Evolutionary conservation across 306 rosid species (phyloP), one percentile per base, ranked within the genome.

Genomic region (Malus sieversii): DNA sequence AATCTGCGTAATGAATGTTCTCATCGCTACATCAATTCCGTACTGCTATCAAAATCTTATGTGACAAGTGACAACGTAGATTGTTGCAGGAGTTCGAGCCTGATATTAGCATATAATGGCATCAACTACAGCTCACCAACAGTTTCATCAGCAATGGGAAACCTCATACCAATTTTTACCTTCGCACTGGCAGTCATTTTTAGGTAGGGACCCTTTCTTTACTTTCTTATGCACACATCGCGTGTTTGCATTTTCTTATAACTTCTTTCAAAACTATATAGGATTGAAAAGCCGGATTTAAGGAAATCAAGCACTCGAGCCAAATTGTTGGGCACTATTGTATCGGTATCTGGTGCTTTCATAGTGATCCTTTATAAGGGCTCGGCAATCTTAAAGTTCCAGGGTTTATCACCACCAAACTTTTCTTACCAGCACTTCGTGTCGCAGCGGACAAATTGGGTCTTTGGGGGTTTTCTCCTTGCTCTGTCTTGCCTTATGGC

Each of bases 41-140:
- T 38, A 0, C 44, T 8, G 10, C 10, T 8, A 38, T 38, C 44
- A 1, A 38, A 38, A 38, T 38, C 44, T 38, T 38, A 38, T 38
- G 44, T 38, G 44, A 38, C 44, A 38, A 38, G 44, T 38, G 44
- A 8, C 44, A 38, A 38, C 10, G 44, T 8, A 8, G 44, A 38
- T 38, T 38, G 44, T 44, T 45, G 71, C 71, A 78, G 76, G 70
- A 60, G 70, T 77, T 25, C 46, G 6, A 30, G 52, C 23, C 9
- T 61, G 52, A 33, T 78, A 10, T 16, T 70, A 53, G 38, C 38
- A 46, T 78, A 70, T 23, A 25, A 3, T 51, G 81, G 76, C 55
- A 22, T 70, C 29, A 61, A 64, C 29, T 68, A 15, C 16, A 79
- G 83, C 51, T 79, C 83, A 35, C 83, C 78, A 27, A 79, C 83